Evolutionary conservation across 805 yeast genomes (phyloP), one percentile per base, ranked within the genome.

Genomic region (Candida manassasensis): DNA sequence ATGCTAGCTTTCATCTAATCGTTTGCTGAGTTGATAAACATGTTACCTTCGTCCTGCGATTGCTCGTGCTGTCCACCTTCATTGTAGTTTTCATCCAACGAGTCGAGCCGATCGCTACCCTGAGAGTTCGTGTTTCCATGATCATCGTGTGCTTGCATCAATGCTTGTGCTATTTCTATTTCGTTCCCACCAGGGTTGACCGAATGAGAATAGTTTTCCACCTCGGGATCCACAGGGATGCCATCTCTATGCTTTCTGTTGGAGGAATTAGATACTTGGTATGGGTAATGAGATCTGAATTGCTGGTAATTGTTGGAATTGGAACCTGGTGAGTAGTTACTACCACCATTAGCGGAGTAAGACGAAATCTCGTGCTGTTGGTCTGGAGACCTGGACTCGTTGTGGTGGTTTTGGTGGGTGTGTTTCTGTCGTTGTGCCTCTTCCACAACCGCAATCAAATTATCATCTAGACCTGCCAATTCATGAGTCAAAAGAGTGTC

Each of bases 81-180:
- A 8, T 24, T 16, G 26, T 37, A 21, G 18, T 37, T 26, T 10
- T 25, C 25, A 21, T 9, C 4, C 25, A 22, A 15, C 28, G 29
- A 3, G 27, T 25, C 8, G 21, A 28, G 12, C 19, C 27, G 24
- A 26, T 41, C 42, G 18, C 49, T 49, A 25, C 39, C 41, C 13
- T 51, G 52, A 17, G 43, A 62, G n/a, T n/a, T n/a, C 6, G 7
- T 24, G 6, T 21, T 21, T 9, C 21, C 14, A 10, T 21, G 14
- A 10, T 49, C 63, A 35, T 67, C 76, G 43, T 70, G 75, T 0
- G 82, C 80, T 41, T 77, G 81, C 32, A 79, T 77, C 45, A 79
- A 58, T 0, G 83, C 85, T 28, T 81, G 60, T 1, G 85, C 84
- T 45, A 79, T 79, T 31, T 77, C 82, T 25, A 78, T 74, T 44